phyloP scores from a whole-genome alignment of 2,329 filamentous ascomycete species.

The Fusarium virguliforme region DNA sequence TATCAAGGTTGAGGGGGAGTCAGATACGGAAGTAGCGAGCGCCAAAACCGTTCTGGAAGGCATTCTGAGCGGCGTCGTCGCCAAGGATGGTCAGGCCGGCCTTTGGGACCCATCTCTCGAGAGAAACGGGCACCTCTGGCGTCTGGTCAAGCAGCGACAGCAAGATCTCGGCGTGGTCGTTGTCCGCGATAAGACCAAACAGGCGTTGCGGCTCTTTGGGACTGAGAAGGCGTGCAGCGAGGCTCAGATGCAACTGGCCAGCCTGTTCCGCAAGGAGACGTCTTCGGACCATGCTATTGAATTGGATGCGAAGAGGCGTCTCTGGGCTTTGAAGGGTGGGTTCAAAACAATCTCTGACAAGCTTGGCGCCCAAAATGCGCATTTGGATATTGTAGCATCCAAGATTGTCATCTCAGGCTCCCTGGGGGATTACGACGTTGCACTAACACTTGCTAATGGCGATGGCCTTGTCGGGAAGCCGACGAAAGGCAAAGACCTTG shows the following conservation, averaged over 20 bases:
- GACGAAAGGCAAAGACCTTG: neutral
- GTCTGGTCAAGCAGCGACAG: constrained; percentile 16
- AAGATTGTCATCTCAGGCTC: constrained; percentile 55
- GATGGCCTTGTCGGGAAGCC: too few relatives aligned
- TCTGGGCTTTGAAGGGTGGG: constrained; percentile 55
- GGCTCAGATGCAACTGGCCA: constrained; percentile 15
- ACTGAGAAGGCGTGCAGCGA: neutral
- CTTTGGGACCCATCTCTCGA: constrained; percentile 18
- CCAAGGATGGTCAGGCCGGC: neutral
- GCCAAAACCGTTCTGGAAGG: constrained; percentile 18
- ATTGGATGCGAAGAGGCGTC: constrained; percentile 48
- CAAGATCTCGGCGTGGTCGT: constrained; percentile 20
- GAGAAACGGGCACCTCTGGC: neutral
- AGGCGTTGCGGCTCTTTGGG: constrained; percentile 23
- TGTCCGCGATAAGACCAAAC: constrained; percentile 9
- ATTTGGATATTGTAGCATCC: constrained; percentile 54
- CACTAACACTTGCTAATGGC: rapidly evolving
- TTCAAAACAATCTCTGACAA: constrained; percentile 49
- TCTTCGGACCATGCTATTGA: constrained; percentile 44
- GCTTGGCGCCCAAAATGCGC: constrained; percentile 51
- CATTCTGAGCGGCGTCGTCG: constrained; percentile 13
- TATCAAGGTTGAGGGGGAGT: constrained; percentile 34
- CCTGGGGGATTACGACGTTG: neutral
- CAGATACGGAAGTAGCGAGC: neutral
- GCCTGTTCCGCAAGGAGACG: neutral